Conservation (phyloP, 345 rosid species). For the Mangifera indica region DNA sequence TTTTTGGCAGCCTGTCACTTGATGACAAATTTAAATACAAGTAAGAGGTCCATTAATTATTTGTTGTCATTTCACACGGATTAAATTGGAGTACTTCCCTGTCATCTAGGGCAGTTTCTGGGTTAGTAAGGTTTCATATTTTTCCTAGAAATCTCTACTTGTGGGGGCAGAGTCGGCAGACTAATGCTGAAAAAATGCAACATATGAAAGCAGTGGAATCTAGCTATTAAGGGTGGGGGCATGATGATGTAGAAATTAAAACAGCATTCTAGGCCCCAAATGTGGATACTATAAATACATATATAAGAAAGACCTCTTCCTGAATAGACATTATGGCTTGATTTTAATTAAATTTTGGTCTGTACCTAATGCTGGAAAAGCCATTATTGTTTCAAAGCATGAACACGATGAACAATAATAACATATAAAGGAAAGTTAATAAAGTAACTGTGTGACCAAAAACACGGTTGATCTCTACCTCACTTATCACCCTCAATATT, state of each 20-base stretch:
- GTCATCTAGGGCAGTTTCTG: not conserved
- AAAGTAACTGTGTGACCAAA: too few relatives aligned
- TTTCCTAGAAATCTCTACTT: not conserved
- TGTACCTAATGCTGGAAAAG: too few relatives aligned
- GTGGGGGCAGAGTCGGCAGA: constrained; percentile 23
- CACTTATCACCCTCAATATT: not conserved
- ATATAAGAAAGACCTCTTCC: not conserved
- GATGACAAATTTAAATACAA: not conserved
- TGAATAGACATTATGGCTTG: not conserved
- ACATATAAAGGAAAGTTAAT: too few relatives aligned
- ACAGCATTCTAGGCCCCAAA: not conserved
- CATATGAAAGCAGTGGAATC: not conserved
- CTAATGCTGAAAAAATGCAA: not conserved
- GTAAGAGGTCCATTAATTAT: not conserved
- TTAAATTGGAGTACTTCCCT: not conserved
- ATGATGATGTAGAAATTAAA: not conserved
- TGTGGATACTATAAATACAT: not conserved
- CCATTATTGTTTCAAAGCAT: too few relatives aligned
- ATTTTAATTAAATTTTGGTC: not conserved
- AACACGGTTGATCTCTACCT: not conserved
- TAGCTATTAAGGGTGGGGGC: constrained; percentile 6
- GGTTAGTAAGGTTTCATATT: not conserved
- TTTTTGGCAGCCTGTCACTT: not conserved
- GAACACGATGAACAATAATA: too few relatives aligned
- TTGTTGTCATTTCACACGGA: not conserved